phyloP scores from a whole-genome alignment of 352 stramenopile genomes.

The Phytophthora ramorum region DNA sequence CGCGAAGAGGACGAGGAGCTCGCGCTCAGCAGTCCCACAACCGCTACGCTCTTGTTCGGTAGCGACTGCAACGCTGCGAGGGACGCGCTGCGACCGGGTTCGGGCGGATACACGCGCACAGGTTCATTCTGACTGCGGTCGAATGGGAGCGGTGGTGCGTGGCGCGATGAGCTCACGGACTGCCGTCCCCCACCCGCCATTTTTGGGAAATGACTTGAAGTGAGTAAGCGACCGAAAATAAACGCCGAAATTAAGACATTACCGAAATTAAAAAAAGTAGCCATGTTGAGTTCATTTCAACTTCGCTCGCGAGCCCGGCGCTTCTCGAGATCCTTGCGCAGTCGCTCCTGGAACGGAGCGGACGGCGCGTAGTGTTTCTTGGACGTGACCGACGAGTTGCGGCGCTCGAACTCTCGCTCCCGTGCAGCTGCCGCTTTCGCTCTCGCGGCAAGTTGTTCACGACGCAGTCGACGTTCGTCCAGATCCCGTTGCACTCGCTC shows the following conservation, averaged over 20 bases:
- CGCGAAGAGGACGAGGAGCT: slow-evolving; percentile 41
- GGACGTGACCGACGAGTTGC: slow-evolving; percentile 3
- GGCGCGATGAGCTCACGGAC: slow-evolving; percentile 13
- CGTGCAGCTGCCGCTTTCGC: slow-evolving; percentile 17
- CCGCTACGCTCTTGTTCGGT: slow-evolving; percentile 46
- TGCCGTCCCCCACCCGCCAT: slow-evolving; percentile 1
- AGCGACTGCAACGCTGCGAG: slow-evolving; percentile 47
- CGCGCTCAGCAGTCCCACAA: slow-evolving; percentile 59
- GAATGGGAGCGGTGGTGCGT: slow-evolving; percentile 32
- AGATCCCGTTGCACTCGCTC: slow-evolving; percentile 64
- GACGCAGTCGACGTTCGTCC: slow-evolving; percentile 47
- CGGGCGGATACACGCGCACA: slow-evolving; percentile 66
- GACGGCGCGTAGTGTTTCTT: slow-evolving; percentile 16
- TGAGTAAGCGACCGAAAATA: background rate
- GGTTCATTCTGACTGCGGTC: slow-evolving; percentile 51
- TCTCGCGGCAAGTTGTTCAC: slow-evolving; percentile 40
- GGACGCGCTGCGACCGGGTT: slow-evolving; percentile 18
- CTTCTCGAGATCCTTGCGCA: slow-evolving; percentile 55
- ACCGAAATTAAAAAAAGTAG: slow-evolving; percentile 1
- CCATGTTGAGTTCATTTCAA: slow-evolving; percentile 7
- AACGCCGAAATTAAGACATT: background rate
- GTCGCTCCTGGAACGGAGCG: slow-evolving; percentile 50
- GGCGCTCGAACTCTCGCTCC: slow-evolving; percentile 17
- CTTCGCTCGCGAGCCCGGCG: slow-evolving; percentile 37
- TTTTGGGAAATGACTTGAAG: slow-evolving; percentile 1